These are phyloP conservation scores for Saccharum spontaneum DNA, from an alignment of 176 grass and related monocot species.

Conservation along the genomic window DNA sequence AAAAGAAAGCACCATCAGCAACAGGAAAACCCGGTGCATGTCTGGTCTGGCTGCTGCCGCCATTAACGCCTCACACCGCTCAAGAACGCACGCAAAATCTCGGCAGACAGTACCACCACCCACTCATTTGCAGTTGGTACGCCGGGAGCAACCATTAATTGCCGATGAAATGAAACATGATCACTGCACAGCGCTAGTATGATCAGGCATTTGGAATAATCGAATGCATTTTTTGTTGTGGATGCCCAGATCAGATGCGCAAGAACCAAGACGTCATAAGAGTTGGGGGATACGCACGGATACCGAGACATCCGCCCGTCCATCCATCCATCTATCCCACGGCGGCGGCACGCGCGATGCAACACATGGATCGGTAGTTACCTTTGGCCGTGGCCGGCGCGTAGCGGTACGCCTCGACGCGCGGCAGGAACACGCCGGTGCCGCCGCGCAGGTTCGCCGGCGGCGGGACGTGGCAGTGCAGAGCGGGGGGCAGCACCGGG, in stretches of 20 bases:
- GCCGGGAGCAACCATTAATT: not conserved
- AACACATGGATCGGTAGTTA: not conserved
- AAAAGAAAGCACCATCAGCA: not conserved
- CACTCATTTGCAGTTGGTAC: not conserved
- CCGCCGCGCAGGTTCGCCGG: constrained; percentile 31
- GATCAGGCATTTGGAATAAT: not conserved
- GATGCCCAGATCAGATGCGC: not conserved
- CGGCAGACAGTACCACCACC: not conserved
- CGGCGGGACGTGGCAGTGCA: not conserved
- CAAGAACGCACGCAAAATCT: constrained; percentile 13
- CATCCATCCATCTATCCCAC: too few species aligned
- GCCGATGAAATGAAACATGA: not conserved
- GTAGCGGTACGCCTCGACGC: constrained; percentile 1
- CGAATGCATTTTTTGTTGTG: not conserved
- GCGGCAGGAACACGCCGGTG: constrained; percentile 73
- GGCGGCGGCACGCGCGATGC: too few species aligned
- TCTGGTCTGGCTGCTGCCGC: not conserved
- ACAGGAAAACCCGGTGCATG: not conserved
- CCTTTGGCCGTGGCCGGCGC: not conserved
- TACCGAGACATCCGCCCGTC: not conserved
- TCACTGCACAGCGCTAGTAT: not conserved
- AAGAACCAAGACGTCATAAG: not conserved
- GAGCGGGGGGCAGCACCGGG: not conserved
- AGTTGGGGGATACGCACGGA: not conserved
- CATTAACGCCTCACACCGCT: constrained; percentile 6